Percentiles rank a stretch among this genome's conserved stretches.
Conservation (phyloP, 2,329 filamentous ascomycete genomes). For the Paramyrothecium sp. region DNA sequence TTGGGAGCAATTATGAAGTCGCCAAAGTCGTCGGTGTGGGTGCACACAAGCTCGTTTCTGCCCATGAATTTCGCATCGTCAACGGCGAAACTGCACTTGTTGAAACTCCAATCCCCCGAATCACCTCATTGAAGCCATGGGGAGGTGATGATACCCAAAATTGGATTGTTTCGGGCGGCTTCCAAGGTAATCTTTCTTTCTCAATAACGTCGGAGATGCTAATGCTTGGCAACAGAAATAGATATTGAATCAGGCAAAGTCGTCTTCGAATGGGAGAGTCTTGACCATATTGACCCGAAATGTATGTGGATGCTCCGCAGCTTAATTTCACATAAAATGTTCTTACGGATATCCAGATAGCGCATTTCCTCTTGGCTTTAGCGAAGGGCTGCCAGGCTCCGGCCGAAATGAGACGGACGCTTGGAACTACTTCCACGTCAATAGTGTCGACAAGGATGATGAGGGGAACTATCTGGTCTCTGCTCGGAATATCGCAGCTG, state of each 20-base stretch:
- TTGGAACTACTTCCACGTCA: slow-evolving; percentile 28
- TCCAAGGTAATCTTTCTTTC: slow-evolving; percentile 10
- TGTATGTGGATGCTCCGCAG: background rate
- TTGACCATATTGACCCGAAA: background rate
- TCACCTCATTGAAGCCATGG: slow-evolving; percentile 38
- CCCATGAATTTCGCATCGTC: slow-evolving; percentile 55
- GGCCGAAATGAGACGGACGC: slow-evolving; percentile 8
- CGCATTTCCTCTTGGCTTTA: background rate
- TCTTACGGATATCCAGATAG: background rate
- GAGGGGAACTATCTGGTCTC: slow-evolving; percentile 26
- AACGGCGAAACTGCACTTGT: slow-evolving; percentile 50
- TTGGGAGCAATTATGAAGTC: slow-evolving; percentile 52
- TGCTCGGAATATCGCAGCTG: slow-evolving; percentile 15
- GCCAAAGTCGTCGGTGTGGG: slow-evolving; percentile 48
- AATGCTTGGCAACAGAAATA: slow-evolving; percentile 27
- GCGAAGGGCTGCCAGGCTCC: background rate
- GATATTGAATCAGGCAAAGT: slow-evolving; percentile 43
- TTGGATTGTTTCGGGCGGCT: slow-evolving; percentile 41
- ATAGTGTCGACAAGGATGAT: slow-evolving; percentile 35
- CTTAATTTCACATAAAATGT: too few species aligned
- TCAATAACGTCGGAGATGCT: background rate
- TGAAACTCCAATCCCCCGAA: slow-evolving; percentile 49
- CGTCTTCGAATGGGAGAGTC: slow-evolving; percentile 39
- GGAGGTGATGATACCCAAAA: slow-evolving; percentile 45
- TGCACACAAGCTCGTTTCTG: slow-evolving; percentile 45